Conservation (phyloP, 2,329 filamentous ascomycete genomes). For the Curvularia eragrostidis region DNA sequence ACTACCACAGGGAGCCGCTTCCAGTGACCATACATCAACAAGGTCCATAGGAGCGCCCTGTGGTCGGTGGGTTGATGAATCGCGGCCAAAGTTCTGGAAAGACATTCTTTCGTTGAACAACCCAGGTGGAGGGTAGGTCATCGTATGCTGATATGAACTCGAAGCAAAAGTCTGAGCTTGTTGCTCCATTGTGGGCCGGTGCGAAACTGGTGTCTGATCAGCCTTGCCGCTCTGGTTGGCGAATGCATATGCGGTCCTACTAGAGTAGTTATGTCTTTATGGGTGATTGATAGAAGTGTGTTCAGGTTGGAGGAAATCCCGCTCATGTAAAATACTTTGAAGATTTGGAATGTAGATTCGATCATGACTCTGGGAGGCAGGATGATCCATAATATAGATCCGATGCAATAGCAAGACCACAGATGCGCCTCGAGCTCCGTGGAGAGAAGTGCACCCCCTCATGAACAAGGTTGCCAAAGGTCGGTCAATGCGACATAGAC, state of each 20-base stretch:
- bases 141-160: constrained; percentile 17
- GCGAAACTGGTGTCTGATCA: constrained; percentile 6
- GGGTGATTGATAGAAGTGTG: too few relatives aligned
- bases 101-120: constrained; percentile 12
- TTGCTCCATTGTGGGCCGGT: constrained; percentile 17
- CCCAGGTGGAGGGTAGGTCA: constrained; percentile 11
- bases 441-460: constrained; percentile 5
- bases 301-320: not conserved
- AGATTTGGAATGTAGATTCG: constrained; percentile 3
- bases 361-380: constrained; percentile 4
- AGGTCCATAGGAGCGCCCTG: constrained; percentile 13
- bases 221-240: not conserved
- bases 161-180: constrained; percentile 15
- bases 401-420: constrained; percentile 10
- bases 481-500: constrained; percentile 19
- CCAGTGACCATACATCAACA: constrained; percentile 25
- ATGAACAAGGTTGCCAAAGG: constrained; percentile 19
- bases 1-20: constrained; percentile 13
- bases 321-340: not conserved
- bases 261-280: not conserved
- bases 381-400: constrained; percentile 18
- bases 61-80: constrained; percentile 7
- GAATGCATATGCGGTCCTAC: not conserved
- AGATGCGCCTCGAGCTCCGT: constrained; percentile 7
- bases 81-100: constrained; percentile 6